Base-by-base conservation (phyloP, 139 green algal species). In the Chlorella sorokiniana region DNA sequence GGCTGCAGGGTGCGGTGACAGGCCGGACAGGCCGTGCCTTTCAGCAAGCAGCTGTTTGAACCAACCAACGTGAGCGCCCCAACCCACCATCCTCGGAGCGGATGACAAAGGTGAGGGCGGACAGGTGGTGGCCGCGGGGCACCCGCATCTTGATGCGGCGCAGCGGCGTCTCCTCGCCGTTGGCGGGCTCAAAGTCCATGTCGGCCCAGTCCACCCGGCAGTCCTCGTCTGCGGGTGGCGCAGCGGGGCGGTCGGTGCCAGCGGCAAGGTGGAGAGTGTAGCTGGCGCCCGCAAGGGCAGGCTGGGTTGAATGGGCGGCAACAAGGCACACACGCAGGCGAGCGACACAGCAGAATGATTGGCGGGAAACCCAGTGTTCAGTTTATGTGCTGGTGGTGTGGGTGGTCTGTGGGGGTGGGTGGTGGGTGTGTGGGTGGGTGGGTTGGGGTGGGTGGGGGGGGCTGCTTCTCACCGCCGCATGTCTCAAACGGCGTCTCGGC, bases 91-190 rank as follows among this genome's bases (percentile, higher is more conserved):
- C 94, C 0, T 51, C 71, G 73, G 85, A 91, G 76, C 92, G 88
- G 77, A 97, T 72, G 65, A 97, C 94, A 79, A 97, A 96, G 27
- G 76, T 84, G 33, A 95, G 76, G 2, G 84, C 87, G 4, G 86
- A 76, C 37, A 94, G 61, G 42, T 77, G 70, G 72, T 79, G 65
- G 79, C 80, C 89, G 20, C 76, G 56, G 14, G 94, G 92, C 29
- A 98, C 40, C 4, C 54, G 80, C 51, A 97, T 31, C 23, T 48
- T 77, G 14, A 94, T 61, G n/a, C 89, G 86, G 88, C 96, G 92
- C 88, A 98, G 92, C 51, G 91, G 92, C 22, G 78, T 69, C 35
- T 88, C 90, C 9, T 59, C 81, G 54, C 92, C 83, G 67, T 71
- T 44, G 25, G 59, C n/a, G 20, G 72, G 72, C 52, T 79, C 72